phyloP scores from a whole-genome alignment of 495 filamentous ascomycete species.

The Tuber magnatum region DNA sequence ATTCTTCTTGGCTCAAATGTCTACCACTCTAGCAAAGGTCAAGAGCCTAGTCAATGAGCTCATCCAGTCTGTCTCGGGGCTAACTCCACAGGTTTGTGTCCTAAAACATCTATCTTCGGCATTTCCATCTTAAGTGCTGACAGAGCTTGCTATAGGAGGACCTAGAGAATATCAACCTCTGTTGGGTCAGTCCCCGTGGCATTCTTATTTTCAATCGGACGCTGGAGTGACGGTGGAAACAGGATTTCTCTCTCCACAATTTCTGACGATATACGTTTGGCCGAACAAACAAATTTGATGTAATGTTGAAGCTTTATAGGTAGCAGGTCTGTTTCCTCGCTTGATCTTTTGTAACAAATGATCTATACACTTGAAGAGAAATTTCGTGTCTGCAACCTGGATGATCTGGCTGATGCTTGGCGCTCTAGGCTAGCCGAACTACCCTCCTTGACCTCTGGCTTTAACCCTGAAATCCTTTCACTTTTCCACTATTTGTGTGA shows the following conservation, averaged over 20 bases:
- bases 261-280: constrained; percentile 56
- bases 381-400: constrained; percentile 68
- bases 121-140: constrained; percentile 8
- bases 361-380: constrained; percentile 62
- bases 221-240: constrained; percentile 40
- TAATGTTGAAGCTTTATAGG: constrained; percentile 64
- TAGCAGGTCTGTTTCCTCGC: constrained; percentile 1
- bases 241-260: constrained; percentile 50
- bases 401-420: constrained; percentile 71
- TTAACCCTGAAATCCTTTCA: constrained; percentile 64
- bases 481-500: constrained; percentile 76
- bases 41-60: constrained; percentile 31
- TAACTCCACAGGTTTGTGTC: constrained; percentile 25
- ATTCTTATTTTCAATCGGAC: constrained; percentile 39
- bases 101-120: too few species aligned
- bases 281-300: constrained; percentile 83
- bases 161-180: constrained; percentile 46
- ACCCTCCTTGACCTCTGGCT: constrained; percentile 20
- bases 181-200: constrained; percentile 42
- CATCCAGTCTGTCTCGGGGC: constrained; percentile 25
- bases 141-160: constrained; percentile 40
- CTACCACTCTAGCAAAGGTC: constrained; percentile 26
- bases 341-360: background rate
- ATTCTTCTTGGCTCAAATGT: constrained; percentile 12
- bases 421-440: constrained; percentile 51